Evolutionary conservation across 1,284 basidiomycete genomes (phyloP).

Genomic region (Ganoderma boninense): DNA sequence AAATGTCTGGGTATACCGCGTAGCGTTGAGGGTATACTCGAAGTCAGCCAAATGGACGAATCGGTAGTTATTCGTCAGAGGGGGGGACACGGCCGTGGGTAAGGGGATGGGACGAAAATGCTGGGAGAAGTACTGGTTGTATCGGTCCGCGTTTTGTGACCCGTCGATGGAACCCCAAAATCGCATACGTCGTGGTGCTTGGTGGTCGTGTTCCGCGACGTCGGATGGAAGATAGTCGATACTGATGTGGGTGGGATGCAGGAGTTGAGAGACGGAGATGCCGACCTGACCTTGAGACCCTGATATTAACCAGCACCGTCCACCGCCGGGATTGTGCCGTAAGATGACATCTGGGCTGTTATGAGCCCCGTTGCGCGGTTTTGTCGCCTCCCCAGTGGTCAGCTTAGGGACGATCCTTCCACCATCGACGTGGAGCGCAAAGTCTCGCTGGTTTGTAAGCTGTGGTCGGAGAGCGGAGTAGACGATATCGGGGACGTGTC

Average conservation of each 20-base stretch:
- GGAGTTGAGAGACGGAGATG: constrained; percentile 7
- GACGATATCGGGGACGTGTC: too few relatives aligned
- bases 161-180: constrained; percentile 24
- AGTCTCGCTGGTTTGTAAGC: neutral
- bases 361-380: too few relatives aligned
- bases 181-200: constrained; percentile 19
- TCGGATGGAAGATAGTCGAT: constrained; percentile 20
- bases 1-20: constrained; percentile 19
- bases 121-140: neutral
- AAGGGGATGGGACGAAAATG: neutral
- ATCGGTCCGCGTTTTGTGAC: neutral
- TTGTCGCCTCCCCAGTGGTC: neutral
- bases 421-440: neutral
- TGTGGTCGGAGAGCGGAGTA: too few relatives aligned
- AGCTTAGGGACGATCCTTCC: neutral
- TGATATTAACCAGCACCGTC: constrained; percentile 13
- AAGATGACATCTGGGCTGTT: constrained; percentile 8
- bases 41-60: constrained; percentile 17
- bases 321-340: constrained; percentile 11
- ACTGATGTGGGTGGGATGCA: constrained; percentile 22
- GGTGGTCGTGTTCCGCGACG: constrained; percentile 12
- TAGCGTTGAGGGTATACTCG: constrained; percentile 14
- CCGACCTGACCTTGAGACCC: constrained; percentile 14
- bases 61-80: neutral
- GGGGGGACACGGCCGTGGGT: neutral